phyloP scores from a whole-genome alignment of 2,329 filamentous ascomycete species.

The Akanthomyces muscarius region DNA sequence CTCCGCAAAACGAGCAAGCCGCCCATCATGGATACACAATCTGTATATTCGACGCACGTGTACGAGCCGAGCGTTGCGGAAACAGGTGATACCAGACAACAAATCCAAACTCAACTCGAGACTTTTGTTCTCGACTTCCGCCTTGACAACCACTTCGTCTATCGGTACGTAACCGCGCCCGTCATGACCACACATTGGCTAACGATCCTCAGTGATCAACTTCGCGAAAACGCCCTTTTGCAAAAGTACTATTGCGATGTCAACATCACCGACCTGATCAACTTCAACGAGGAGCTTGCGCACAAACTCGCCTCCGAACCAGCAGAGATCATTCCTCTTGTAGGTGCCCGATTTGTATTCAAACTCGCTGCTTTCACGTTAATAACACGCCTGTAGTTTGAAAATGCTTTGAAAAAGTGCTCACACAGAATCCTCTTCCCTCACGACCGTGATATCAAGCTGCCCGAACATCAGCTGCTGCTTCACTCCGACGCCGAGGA shows the following conservation, averaged over 20 bases:
- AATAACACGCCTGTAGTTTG: conserved; percentile 60
- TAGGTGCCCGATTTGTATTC: conserved; percentile 38
- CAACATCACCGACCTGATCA: conserved; percentile 92
- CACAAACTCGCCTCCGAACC: conserved; percentile 87
- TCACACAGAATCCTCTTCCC: conserved; percentile 93
- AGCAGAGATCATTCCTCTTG: conserved; percentile 85
- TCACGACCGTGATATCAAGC: conserved; percentile 57
- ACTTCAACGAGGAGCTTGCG: conserved; percentile 91
- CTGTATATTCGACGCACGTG: conserved; percentile 80
- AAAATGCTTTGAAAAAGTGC: conserved; percentile 82
- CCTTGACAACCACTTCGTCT: conserved; percentile 90
- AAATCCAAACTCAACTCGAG: conserved; percentile 75
- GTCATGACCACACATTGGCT: neutral
- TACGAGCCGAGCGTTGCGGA: conserved; percentile 65
- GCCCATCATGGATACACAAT: conserved; percentile 73
- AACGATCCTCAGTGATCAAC: conserved; percentile 76
- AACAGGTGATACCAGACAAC: conserved; percentile 63
- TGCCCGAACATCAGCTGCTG: conserved; percentile 91
- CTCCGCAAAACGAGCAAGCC: neutral
- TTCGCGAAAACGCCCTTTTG: conserved; percentile 88
- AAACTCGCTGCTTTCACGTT: conserved; percentile 6
- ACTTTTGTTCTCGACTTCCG: conserved; percentile 92
- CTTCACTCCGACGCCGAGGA: conserved; percentile 88
- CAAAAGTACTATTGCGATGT: conserved; percentile 96
- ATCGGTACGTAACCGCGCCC: conserved; percentile 58